Conservation (phyloP, 257 asterid genomes). For the Fraxinus americana region DNA sequence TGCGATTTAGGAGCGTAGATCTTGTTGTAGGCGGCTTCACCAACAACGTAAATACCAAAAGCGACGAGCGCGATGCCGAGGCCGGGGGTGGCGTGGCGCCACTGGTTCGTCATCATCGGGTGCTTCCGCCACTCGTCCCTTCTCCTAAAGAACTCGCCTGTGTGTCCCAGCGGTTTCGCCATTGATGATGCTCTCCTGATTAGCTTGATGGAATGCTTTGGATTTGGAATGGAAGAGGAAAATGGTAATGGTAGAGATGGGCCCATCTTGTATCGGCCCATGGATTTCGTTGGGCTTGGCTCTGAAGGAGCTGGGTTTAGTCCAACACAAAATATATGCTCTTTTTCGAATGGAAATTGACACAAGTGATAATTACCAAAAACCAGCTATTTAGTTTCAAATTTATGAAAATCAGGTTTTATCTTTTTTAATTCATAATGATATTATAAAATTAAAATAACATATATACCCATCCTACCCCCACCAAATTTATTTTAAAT, state of each 20-base stretch:
- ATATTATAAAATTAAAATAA: no score
- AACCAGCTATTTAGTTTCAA: no score
- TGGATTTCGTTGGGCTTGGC: no score
- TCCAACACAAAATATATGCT: no score
- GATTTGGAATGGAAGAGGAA: background rate
- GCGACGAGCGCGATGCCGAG: constrained; percentile 88
- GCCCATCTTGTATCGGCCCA: background rate
- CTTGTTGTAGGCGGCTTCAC: constrained; percentile 58
- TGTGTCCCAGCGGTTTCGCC: constrained; percentile 71
- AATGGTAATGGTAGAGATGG: background rate
- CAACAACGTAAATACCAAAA: constrained; percentile 73
- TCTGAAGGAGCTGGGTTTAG: no score
- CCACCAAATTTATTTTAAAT: no score
- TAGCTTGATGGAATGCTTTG: background rate
- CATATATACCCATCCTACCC: no score
- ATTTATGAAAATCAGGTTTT: no score
- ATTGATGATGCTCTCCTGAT: constrained; percentile 25
- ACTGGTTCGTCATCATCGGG: constrained; percentile 80
- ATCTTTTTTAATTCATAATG: no score
- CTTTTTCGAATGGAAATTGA: no score
- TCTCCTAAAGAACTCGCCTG: constrained; percentile 93
- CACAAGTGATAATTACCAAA: no score
- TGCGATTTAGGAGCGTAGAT: constrained; percentile 20
- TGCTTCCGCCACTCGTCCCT: constrained; percentile 97
- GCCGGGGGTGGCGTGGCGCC: constrained; percentile 95